phyloP scores from a whole-genome alignment of 2,329 filamentous ascomycete species.

The Paecilomyces fulvus region DNA sequence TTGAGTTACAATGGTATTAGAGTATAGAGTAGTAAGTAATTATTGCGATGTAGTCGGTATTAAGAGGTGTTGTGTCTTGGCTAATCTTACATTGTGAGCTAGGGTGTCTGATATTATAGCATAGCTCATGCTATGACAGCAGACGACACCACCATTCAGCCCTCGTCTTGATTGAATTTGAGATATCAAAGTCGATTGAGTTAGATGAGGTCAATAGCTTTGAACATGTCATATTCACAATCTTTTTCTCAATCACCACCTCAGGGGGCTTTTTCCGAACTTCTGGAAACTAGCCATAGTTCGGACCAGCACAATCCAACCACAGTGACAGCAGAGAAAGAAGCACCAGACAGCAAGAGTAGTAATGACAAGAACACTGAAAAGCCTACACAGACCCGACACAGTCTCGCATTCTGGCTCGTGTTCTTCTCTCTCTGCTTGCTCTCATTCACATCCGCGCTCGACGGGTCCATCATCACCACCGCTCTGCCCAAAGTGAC shows the following conservation, averaged over 20 bases:
- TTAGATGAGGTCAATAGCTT: neutral
- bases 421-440: neutral
- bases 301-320: neutral
- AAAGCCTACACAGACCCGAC: neutral
- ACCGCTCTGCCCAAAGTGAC: neutral
- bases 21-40: neutral
- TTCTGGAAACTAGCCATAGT: neutral
- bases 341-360: neutral
- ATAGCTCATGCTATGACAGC: neutral
- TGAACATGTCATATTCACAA: neutral
- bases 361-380: neutral
- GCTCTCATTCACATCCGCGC: neutral
- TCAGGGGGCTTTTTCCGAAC: neutral
- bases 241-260: neutral
- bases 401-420: neutral
- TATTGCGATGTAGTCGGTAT: neutral
- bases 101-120: neutral
- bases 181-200: neutral
- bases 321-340: conserved; percentile 8
- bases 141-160: neutral
- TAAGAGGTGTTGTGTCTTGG: neutral
- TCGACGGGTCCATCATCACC: neutral
- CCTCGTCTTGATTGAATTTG: neutral
- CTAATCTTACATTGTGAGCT: neutral
- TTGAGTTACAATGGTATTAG: neutral